A percentile compares a stretch with the other conserved stretches of the same genome.
These are phyloP conservation scores for Pythium sp. DNA, from an alignment of 352 stramenopile genomes.

Conservation along the genomic window DNA sequence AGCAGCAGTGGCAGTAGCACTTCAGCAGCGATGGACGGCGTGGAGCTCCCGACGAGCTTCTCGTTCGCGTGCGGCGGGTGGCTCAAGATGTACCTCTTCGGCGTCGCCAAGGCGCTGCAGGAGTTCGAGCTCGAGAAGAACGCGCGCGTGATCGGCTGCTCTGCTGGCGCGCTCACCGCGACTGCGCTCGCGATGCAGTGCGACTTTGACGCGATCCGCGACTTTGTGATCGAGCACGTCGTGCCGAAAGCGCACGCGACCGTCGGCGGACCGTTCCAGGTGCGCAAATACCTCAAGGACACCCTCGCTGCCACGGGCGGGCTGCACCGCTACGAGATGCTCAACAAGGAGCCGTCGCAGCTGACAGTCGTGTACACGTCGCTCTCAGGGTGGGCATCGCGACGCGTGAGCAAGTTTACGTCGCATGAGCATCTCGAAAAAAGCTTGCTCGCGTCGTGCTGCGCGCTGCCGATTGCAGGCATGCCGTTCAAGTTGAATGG, in stretches of 20 bases:
- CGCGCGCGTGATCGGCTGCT: slow-evolving; percentile 75
- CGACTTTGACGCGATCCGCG: slow-evolving; percentile 70
- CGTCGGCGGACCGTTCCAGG: slow-evolving; percentile 52
- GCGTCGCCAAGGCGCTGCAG: slow-evolving; percentile 83
- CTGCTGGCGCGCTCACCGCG: slow-evolving; percentile 65
- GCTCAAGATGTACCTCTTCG: slow-evolving; percentile 89
- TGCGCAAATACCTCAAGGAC: slow-evolving; percentile 59
- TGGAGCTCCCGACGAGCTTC: slow-evolving; percentile 39
- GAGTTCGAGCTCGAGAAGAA: slow-evolving; percentile 58
- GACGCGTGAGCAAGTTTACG: slow-evolving; percentile 63
- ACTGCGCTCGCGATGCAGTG: slow-evolving; percentile 68
- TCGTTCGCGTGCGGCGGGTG: slow-evolving; percentile 86
- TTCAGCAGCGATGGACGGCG: background rate
- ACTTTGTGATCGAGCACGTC: slow-evolving; percentile 57
- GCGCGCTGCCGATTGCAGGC: slow-evolving; percentile 71
- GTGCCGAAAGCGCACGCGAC: slow-evolving; percentile 53
- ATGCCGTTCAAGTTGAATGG: slow-evolving; percentile 79
- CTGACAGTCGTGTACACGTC: slow-evolving; percentile 75
- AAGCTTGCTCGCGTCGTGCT: slow-evolving; percentile 78
- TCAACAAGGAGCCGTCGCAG: slow-evolving; percentile 41
- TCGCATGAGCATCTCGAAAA: slow-evolving; percentile 60
- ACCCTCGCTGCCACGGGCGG: slow-evolving; percentile 38
- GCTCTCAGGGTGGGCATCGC: slow-evolving; percentile 65
- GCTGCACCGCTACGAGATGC: slow-evolving; percentile 43
- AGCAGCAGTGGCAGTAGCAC: background rate